Percentiles rank a stretch among this genome's conserved stretches.
Conservation (phyloP, 116 monocot genomes). For the Papilionanthe hybrid region DNA sequence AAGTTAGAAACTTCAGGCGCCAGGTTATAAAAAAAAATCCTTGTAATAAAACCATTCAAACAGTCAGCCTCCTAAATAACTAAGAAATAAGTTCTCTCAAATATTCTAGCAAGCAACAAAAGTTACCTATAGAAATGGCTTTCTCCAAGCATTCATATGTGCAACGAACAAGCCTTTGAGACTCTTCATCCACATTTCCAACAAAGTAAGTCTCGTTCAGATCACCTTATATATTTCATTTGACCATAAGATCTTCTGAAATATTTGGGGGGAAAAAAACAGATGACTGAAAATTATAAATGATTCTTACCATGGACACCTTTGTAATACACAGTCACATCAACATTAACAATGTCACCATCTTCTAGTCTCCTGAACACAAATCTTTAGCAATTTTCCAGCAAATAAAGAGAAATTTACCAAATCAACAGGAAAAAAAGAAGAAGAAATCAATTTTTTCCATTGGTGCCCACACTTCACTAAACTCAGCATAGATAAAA, state of each 20-base stretch:
- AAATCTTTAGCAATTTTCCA: neutral
- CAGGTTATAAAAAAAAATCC: neutral
- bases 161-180: slow-evolving; percentile 74
- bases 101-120: neutral
- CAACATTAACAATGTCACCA: slow-evolving; percentile 99
- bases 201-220: slow-evolving; percentile 98
- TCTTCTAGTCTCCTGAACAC: slow-evolving; percentile 78
- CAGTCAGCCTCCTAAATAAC: neutral
- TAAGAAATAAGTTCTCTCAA: neutral
- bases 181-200: slow-evolving; percentile 76
- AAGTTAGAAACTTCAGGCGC: neutral
- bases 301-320: slow-evolving; percentile 82
- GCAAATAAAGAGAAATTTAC: neutral
- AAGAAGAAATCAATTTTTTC: neutral
- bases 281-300: neutral
- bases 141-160: slow-evolving; percentile 98
- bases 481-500: neutral
- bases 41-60: neutral
- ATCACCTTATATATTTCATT: slow-evolving; percentile 56
- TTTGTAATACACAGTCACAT: slow-evolving; percentile 88
- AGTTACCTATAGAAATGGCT: slow-evolving; percentile 86
- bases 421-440: neutral
- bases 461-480: neutral
- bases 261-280: no score
- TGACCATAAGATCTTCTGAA: neutral